Base-by-base conservation (phyloP, 768 basidiomycete genomes). In the Kwoniella pini region DNA sequence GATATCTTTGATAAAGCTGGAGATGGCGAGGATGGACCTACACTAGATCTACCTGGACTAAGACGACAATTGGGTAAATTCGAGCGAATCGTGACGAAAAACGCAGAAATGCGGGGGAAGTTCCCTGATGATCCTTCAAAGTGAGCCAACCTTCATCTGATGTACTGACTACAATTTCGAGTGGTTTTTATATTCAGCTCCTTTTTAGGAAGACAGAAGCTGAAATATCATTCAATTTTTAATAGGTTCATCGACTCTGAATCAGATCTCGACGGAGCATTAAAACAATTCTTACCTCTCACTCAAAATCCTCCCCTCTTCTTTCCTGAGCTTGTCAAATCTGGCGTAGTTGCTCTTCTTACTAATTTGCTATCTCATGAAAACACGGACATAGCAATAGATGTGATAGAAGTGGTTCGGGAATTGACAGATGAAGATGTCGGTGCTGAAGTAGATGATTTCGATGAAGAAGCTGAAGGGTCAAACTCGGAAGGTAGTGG, bases 201-300 rank as follows among this genome's bases (percentile, higher is more conserved):
- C n/a, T n/a, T n/a, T n/a, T n/a, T n/a, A n/a, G n/a, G n/a, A n/a
- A 58, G 62, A n/a, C 62, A 58, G 38, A 64, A 65, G n/a, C n/a
- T n/a, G n/a, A n/a, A n/a, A n/a, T n/a, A n/a, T n/a, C n/a, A n/a
- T n/a, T n/a, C n/a, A n/a, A n/a, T 38, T 0, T 22, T 15, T 5
- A 27, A n/a, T 56, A 98, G 95, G 79, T 99, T 98, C 82, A 97
- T 99, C 69, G 96, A 98, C 77, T 98, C 96, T 0, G 96, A 99
- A 82, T 90, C 91, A 24, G 92, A 96, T 73, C 85, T 99, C 5
- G 93, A 98, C 74, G 81, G 82, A 56, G 85, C 92, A 7, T 85
- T 98, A 55, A 94, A 95, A 77, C 83, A 86, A 0, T 80, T 99
- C 45, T 82, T 96, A n/a, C 88, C 93, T 4, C 82, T 99, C 21